These are phyloP conservation scores for Candida nanaspora DNA, from an alignment of 805 yeast genomes.

Conservation along the genomic window DNA sequence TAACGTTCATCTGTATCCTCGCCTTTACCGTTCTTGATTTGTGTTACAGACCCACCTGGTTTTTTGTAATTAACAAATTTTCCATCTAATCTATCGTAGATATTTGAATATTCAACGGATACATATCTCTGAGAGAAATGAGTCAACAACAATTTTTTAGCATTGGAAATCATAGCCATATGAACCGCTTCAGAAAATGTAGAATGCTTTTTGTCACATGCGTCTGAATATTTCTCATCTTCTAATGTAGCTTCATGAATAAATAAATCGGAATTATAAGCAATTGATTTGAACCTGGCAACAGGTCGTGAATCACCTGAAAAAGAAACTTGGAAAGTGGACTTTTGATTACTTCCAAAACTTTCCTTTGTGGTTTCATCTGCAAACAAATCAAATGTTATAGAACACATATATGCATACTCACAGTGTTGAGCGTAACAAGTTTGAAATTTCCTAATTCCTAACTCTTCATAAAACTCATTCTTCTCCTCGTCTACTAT, in stretches of 20 bases:
- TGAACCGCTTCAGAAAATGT: slow-evolving; percentile 82
- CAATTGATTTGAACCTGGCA: slow-evolving; percentile 50
- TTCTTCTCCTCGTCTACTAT: slow-evolving; percentile 16
- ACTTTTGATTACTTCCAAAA: no score
- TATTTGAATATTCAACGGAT: slow-evolving; percentile 27
- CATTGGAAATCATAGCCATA: slow-evolving; percentile 65
- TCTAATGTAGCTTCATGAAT: slow-evolving; percentile 94
- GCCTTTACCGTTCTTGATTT: neutral
- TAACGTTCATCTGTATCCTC: neutral
- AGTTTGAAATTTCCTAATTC: slow-evolving; percentile 40
- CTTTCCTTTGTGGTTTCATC: neutral
- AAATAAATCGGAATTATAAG: slow-evolving; percentile 59
- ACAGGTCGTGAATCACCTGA: slow-evolving; percentile 96
- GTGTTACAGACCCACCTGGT: neutral
- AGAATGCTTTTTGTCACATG: slow-evolving; percentile 74
- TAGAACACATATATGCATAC: slow-evolving; percentile 65
- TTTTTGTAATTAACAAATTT: neutral
- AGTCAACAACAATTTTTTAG: slow-evolving; percentile 65
- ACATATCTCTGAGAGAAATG: slow-evolving; percentile 92
- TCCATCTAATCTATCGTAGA: slow-evolving; percentile 14
- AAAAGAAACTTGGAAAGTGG: slow-evolving; percentile 69
- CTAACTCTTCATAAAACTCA: slow-evolving; percentile 33
- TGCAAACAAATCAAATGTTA: slow-evolving; percentile 34
- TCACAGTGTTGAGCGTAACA: slow-evolving; percentile 82
- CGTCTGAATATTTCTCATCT: slow-evolving; percentile 70